A percentile compares a stretch with the other conserved stretches of the same genome.
These are phyloP conservation scores for Mentha longifolia DNA, from an alignment of 257 asterid species.

Conservation along the genomic window DNA sequence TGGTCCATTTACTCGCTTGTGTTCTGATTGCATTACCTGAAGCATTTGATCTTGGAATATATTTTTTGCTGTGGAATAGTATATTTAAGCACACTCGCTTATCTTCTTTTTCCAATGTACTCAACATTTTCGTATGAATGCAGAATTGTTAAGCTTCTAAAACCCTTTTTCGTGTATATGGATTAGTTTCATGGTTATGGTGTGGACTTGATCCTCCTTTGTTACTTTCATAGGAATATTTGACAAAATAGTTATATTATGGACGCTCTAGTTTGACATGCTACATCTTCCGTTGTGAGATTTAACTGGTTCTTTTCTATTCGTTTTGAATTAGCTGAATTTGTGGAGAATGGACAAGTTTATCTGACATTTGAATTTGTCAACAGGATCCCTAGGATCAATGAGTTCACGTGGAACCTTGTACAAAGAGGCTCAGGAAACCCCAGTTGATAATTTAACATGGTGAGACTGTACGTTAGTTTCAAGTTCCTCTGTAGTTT, in stretches of 20 bases:
- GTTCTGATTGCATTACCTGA: not conserved
- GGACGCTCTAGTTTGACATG: too few relatives aligned
- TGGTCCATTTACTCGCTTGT: not conserved
- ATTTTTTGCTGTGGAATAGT: not conserved
- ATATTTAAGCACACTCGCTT: not conserved
- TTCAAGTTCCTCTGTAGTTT: not conserved
- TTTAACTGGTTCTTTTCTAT: not conserved
- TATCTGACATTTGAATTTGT: conserved; percentile 32
- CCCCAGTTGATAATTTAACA: conserved; percentile 51
- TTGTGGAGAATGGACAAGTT: conserved; percentile 5
- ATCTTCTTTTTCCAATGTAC: not conserved
- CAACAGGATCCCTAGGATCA: conserved; percentile 84
- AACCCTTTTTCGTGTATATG: not conserved
- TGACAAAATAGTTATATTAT: not conserved
- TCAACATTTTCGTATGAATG: not conserved
- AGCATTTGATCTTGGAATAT: not conserved
- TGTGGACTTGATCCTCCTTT: not conserved
- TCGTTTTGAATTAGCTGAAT: conserved; percentile 3
- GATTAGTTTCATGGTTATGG: not conserved
- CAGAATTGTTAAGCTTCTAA: not conserved
- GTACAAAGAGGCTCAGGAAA: conserved; percentile 53
- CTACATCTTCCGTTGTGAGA: too few relatives aligned
- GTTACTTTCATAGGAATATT: not conserved
- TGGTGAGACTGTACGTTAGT: conserved; percentile 61
- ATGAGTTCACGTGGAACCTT: conserved; percentile 79